Percentiles rank a stretch among this genome's conserved stretches.
Conservation (phyloP, 2,329 filamentous ascomycete species). For the Paramyrothecium roridum region DNA sequence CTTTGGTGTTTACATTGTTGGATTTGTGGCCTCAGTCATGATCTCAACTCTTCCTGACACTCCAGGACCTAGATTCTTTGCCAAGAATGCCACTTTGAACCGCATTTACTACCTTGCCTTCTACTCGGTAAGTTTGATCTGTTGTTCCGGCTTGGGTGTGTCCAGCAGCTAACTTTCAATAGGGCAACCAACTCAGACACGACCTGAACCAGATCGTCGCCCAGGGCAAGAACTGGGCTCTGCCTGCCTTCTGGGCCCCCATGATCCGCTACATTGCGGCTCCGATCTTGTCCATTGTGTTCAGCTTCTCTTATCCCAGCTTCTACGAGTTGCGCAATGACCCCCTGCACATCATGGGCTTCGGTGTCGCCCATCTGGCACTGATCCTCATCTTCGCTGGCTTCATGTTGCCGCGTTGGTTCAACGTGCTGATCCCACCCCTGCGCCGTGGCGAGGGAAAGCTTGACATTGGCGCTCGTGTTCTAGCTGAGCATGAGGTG, state of each 20-base stretch:
- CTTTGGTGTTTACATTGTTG: conserved; percentile 47
- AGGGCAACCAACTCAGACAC: conserved; percentile 53
- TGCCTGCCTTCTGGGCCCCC: conserved; percentile 47
- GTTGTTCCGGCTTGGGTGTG: too few species aligned
- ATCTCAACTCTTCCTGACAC: conserved; percentile 40
- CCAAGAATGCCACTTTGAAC: conserved; percentile 28
- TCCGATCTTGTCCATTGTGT: conserved; percentile 48
- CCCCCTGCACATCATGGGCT: conserved; percentile 47
- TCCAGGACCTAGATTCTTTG: conserved; percentile 38
- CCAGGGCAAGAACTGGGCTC: conserved; percentile 52
- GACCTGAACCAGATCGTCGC: conserved; percentile 54
- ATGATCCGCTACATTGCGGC: conserved; percentile 48
- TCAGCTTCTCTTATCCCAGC: conserved; percentile 47
- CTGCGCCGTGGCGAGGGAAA: conserved; percentile 43
- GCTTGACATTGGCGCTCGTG: conserved; percentile 5
- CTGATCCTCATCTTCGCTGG: conserved; percentile 44
- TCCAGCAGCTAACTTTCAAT: conserved; percentile 6
- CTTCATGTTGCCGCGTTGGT: conserved; percentile 51
- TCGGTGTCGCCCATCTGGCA: conserved; percentile 42
- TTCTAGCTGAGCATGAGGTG: not conserved
- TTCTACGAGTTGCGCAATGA: conserved; percentile 46
- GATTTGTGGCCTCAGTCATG: conserved; percentile 32
- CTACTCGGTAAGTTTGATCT: conserved; percentile 46
- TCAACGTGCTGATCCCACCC: conserved; percentile 47
- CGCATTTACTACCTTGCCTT: conserved; percentile 52